Base-by-base conservation (phyloP, 2,329 filamentous ascomycete genomes). In the Orbilia oligospora region DNA sequence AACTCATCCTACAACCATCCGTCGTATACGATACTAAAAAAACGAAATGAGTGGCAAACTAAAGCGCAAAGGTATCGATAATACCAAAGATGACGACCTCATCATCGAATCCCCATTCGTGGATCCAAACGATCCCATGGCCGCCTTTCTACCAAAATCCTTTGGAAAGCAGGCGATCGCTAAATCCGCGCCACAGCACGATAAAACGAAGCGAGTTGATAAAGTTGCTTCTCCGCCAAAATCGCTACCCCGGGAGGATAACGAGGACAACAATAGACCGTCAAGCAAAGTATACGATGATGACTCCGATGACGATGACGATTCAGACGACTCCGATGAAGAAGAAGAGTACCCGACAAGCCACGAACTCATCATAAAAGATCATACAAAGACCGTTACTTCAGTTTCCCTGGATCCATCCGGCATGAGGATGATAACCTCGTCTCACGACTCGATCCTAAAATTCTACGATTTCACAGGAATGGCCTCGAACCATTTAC, bases 391-490 rank as follows among this genome's bases (percentile, higher is more conserved):
- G 78, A 90, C 94, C 5, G 90, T 98, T 49, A 97, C 95, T 5
- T 91, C 92, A 0, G 88, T 94, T 71, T 91, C 94, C 1, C 87
- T 97, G 58, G 96, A 99, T 85, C 91, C 93, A 0, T 90, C 94
- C 0, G 96, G 96, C 10, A 91, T 91, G 56, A 90, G 96, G 81
- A 87, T 99, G 83, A 90, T 95, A 58, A 96, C 93, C n/a, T 94
- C 92, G 22, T 97, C 94, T 4, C 92, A 91, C 78, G 96, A 99
- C 85, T 97, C 94, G 84, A 93, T 90, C 0, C 86, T 98, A 82
- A 98, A 97, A 83, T 87, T 99, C 18, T 94, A 97, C 85, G 95
- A 99, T 84, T 97, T 99, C 84, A 90, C 94, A 1, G 93, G 94
- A 56, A 97, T 99, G 91, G 97, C 95, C 0, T 93, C 94, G 0